A percentile compares a stretch with the other conserved stretches of the same genome.
Evolutionary conservation across 768 basidiomycete species (phyloP).

Genomic region (Pleurotus ostreatus): DNA sequence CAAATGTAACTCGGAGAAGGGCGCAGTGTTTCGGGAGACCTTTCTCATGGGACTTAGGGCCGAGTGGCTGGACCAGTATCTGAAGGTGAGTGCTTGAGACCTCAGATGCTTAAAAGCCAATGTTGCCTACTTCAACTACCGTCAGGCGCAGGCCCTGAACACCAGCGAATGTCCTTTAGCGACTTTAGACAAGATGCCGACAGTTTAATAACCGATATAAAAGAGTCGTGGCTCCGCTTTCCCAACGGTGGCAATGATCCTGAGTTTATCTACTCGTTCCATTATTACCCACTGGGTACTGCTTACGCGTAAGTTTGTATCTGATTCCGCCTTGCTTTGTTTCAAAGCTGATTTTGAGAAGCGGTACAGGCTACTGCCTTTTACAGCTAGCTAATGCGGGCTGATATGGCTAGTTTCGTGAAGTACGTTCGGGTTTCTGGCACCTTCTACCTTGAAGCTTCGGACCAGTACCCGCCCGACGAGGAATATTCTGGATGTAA

Average conservation of each 20-base stretch:
- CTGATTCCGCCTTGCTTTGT: too few relatives aligned
- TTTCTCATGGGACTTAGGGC: conserved; percentile 38
- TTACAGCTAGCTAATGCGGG: too few relatives aligned
- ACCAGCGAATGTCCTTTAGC: conserved; percentile 18
- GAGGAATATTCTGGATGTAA: too few relatives aligned
- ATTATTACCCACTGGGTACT: conserved; percentile 29
- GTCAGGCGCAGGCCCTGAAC: not conserved
- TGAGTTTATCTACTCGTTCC: conserved; percentile 32
- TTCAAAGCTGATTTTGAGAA: too few relatives aligned
- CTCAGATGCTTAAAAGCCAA: too few relatives aligned
- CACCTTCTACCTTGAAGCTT: too few relatives aligned
- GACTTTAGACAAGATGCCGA: conserved; percentile 26
- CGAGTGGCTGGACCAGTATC: conserved; percentile 27
- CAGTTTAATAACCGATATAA: conserved; percentile 24
- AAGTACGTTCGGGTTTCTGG: too few relatives aligned
- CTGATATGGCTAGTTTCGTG: too few relatives aligned
- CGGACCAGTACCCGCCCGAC: too few relatives aligned
- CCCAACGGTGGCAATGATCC: conserved; percentile 14
- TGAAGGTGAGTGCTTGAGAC: conserved; percentile 22
- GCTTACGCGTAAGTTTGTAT: conserved; percentile 28
- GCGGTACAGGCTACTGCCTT: too few relatives aligned
- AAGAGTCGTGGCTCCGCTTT: not conserved
- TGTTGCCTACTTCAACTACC: too few relatives aligned
- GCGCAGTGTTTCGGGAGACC: conserved; percentile 36
- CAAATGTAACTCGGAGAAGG: conserved; percentile 34